These are phyloP conservation scores for Nemania bipapillata DNA, from an alignment of 2,329 filamentous ascomycete genomes.

Conservation along the genomic window DNA sequence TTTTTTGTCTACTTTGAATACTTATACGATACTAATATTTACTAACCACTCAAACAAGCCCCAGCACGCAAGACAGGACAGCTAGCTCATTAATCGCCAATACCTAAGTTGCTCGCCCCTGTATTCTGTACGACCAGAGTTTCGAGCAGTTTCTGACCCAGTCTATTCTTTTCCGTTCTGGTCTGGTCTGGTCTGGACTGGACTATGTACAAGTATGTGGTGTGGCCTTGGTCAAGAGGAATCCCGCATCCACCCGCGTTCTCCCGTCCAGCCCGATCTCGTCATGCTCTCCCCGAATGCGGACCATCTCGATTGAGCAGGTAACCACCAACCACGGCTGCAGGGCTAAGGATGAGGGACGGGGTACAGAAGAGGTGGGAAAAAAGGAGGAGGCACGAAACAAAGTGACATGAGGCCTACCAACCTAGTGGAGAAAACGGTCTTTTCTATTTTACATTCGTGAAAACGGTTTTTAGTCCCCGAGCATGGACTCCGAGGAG, in stretches of 20 bases:
- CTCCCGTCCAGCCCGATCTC: conserved; percentile 5
- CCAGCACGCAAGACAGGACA: background rate
- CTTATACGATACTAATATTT: background rate
- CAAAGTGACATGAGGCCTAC: conserved; percentile 4
- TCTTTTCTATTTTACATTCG: background rate
- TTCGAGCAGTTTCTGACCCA: background rate
- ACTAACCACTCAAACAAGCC: background rate
- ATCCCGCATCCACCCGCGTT: conserved; percentile 8
- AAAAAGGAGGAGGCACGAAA: background rate
- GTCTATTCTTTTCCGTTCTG: background rate
- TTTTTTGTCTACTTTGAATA: background rate
- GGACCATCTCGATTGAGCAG: conserved; percentile 30
- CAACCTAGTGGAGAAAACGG: conserved; percentile 28
- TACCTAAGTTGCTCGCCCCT: background rate
- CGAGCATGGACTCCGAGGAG: background rate
- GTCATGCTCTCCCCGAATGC: conserved; percentile 18
- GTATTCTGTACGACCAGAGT: background rate
- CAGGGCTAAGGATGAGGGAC: conserved; percentile 25
- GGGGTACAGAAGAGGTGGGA: background rate
- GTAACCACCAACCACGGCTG: conserved; percentile 30
- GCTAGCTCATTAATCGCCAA: background rate
- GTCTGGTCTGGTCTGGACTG: background rate
- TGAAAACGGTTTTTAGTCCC: background rate
- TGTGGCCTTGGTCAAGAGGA: background rate
- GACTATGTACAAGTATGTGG: background rate